Evolutionary conservation across 2,329 filamentous ascomycete genomes (phyloP).

Genomic region (Xylariaceae sp.): DNA sequence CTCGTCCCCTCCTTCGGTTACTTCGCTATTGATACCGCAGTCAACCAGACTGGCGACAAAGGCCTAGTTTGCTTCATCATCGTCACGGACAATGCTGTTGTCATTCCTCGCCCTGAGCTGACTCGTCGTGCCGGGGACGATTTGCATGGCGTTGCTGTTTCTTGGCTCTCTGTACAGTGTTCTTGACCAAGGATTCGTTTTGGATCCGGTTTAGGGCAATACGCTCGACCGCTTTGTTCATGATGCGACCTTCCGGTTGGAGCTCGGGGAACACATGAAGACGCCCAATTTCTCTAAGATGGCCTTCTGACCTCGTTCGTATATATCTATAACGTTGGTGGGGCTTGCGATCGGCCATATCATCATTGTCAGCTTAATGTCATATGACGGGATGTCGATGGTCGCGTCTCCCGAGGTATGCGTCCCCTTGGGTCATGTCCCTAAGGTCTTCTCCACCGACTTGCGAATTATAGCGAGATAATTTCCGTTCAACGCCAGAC

Average conservation of each 20-base stretch:
- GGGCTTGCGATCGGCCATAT: not conserved
- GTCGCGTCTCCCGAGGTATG: not conserved
- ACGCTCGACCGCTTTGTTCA: no score
- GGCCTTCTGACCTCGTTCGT: not conserved
- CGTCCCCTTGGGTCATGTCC: not conserved
- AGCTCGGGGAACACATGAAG: not conserved
- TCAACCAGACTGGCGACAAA: not conserved
- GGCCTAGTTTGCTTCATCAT: not conserved
- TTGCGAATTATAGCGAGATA: not conserved
- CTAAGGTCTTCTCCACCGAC: not conserved
- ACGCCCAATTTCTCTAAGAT: not conserved
- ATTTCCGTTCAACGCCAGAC: not conserved
- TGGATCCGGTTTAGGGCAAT: no score
- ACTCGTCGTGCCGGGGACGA: no score
- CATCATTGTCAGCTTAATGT: not conserved
- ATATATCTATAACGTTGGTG: not conserved
- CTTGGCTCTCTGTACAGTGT: no score
- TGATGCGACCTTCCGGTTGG: no score
- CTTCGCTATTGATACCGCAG: not conserved
- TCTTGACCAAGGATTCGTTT: no score
- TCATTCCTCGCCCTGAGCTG: no score
- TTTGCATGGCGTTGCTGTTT: no score
- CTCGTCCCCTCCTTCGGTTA: not conserved
- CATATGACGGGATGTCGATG: not conserved
- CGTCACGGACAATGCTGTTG: not conserved